These are phyloP conservation scores for Apiotrichum sp. DNA, from an alignment of 1,284 basidiomycete genomes.

Conservation along the genomic window DNA sequence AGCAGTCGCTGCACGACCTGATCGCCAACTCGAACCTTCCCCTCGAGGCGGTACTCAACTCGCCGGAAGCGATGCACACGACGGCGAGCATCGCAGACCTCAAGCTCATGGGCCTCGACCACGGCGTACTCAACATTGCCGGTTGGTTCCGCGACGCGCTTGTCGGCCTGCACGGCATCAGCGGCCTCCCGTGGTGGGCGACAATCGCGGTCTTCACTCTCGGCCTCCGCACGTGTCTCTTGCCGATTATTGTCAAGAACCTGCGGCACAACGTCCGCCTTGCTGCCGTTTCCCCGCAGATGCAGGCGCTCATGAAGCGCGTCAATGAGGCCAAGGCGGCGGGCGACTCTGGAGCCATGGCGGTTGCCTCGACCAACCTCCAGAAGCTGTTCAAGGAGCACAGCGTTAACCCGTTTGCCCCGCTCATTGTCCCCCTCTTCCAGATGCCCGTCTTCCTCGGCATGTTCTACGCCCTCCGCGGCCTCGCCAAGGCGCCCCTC, in stretches of 20 bases:
- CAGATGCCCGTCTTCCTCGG: slow-evolving; percentile 77
- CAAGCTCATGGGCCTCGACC: slow-evolving; percentile 63
- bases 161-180: slow-evolving; percentile 66
- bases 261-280: slow-evolving; percentile 66
- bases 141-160: slow-evolving; percentile 61
- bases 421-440: slow-evolving; percentile 58
- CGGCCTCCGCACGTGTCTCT: slow-evolving; percentile 60
- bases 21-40: slow-evolving; percentile 34
- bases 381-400: slow-evolving; percentile 62
- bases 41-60: slow-evolving; percentile 39
- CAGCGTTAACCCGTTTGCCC: slow-evolving; percentile 59
- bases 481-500: slow-evolving; percentile 65
- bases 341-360: slow-evolving; percentile 56
- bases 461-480: slow-evolving; percentile 76
- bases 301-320: slow-evolving; percentile 56
- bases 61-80: slow-evolving; percentile 44
- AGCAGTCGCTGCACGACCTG: slow-evolving; percentile 43
- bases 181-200: slow-evolving; percentile 78
- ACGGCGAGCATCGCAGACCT: slow-evolving; percentile 69
- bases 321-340: slow-evolving; percentile 49
- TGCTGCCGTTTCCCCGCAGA: slow-evolving; percentile 58
- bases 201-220: slow-evolving; percentile 69
- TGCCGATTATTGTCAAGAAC: slow-evolving; percentile 64
- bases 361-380: slow-evolving; percentile 56
- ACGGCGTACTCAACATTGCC: slow-evolving; percentile 53